Evolutionary conservation across 345 rosid genomes (phyloP), one percentile per base, ranked within the genome.

Genomic region (Balakata baccata): DNA sequence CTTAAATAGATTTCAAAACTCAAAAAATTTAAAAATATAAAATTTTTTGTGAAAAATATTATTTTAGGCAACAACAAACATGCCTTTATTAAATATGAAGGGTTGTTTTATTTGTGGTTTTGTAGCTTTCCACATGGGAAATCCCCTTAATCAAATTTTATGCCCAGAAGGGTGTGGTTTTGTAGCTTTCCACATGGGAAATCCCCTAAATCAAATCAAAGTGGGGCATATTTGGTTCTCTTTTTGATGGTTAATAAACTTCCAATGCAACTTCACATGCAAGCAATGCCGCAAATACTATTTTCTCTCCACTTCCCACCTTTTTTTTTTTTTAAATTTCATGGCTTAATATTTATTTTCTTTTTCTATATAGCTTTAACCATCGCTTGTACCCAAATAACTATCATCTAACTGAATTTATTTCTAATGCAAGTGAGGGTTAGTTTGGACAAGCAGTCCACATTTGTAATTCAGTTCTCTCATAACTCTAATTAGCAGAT

Each of bases 261-360:
- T 66, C 67, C 74, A 41, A 16, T n/a, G n/a, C n/a, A n/a, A 6
- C 9, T 53, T 47, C 59, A 53, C 63, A 52, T 45, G 59, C 71
- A 23, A 57, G 51, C 52, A 50, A 16, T 68, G 75, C 79, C 60
- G 74, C 75, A 78, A 34, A 6, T 60, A 60, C 57, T 59, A 76
- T 39, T 54, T 53, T 64, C 14, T 7, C 16, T 29, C 18, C 37
- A 11, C 37, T n/a, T 41, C 13, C 6, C 16, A 29, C 2, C 34
- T 29, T 29, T 29, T 22, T 60, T 12, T 34, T n/a, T 43, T 53
- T 16, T n/a, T n/a, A n/a, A n/a, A n/a, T 7, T 46, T 13, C 53
- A 10, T 4, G 1, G 0, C 14, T 16, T 29, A 20, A 38, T 7
- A 22, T 5, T 23, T 23, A 8, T 58, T 23, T 3, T 20, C 18